Conservation (phyloP, 345 rosid species). For the Salix arbutifolia region DNA sequence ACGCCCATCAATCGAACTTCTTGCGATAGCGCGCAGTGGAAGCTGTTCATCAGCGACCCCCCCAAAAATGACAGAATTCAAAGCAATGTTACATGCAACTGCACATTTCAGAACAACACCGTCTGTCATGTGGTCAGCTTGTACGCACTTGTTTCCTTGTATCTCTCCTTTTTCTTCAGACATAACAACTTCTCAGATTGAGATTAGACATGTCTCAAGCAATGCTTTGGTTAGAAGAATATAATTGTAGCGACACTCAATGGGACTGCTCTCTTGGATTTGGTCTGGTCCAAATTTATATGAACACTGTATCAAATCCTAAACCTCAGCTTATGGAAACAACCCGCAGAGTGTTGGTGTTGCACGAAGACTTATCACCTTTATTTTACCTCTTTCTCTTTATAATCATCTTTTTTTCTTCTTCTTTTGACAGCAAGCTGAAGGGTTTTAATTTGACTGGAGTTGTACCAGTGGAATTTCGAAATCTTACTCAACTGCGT, state of each 20-base stretch:
- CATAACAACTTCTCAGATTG: neutral
- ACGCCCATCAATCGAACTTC: slow-evolving; percentile 32
- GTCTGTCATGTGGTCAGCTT: slow-evolving; percentile 57
- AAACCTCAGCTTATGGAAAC: neutral
- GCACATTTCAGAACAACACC: slow-evolving; percentile 27
- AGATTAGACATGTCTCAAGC: neutral
- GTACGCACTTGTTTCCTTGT: slow-evolving; percentile 33
- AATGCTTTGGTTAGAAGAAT: neutral
- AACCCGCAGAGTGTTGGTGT: neutral
- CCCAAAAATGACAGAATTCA: neutral
- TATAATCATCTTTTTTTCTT: neutral
- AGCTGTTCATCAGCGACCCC: neutral
- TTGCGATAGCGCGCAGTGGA: slow-evolving; percentile 45
- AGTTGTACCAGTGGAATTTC: slow-evolving; percentile 58
- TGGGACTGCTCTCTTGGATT: neutral
- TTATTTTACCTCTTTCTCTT: neutral
- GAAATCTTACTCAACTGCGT: slow-evolving; percentile 45
- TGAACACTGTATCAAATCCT: neutral
- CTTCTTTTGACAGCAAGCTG: slow-evolving; percentile 36
- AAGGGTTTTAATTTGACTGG: slow-evolving; percentile 60
- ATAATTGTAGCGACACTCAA: neutral
- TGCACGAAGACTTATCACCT: neutral
- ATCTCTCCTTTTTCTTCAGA: neutral
- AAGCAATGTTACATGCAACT: slow-evolving; percentile 50
- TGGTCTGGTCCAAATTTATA: neutral